These are phyloP conservation scores for Blastomyces percursus DNA, from an alignment of 2,329 filamentous ascomycete genomes.

Conservation along the genomic window DNA sequence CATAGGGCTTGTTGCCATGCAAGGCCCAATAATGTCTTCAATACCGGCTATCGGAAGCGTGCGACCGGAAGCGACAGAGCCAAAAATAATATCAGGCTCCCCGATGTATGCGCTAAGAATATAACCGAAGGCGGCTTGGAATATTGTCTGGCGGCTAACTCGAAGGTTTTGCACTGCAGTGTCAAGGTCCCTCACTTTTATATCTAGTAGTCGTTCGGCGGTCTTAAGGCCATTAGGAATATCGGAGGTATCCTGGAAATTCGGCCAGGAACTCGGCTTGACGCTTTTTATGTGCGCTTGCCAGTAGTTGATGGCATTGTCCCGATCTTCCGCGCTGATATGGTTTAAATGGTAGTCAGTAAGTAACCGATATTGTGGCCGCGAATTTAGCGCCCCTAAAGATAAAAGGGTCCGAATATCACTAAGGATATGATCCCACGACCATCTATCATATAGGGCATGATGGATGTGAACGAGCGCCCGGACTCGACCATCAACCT, in stretches of 20 bases:
- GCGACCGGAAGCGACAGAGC: conserved; percentile 71
- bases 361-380: conserved; percentile 54
- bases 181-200: conserved; percentile 28
- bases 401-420: conserved; percentile 51
- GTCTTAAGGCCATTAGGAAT: conserved; percentile 21
- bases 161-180: conserved; percentile 31
- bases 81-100: conserved; percentile 56
- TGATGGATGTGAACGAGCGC: conserved; percentile 59
- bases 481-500: conserved; percentile 15
- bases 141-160: conserved; percentile 58
- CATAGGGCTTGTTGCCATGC: conserved; percentile 63
- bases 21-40: conserved; percentile 68
- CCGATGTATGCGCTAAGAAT: conserved; percentile 57
- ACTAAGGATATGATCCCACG: conserved; percentile 59
- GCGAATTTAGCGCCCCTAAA: conserved; percentile 20
- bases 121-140: conserved; percentile 60
- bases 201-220: conserved; percentile 22
- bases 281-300: conserved; percentile 50
- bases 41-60: conserved; percentile 59
- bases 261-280: conserved; percentile 47
- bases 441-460: conserved; percentile 89
- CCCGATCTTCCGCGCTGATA: conserved; percentile 21
- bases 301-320: conserved; percentile 55
- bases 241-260: conserved; percentile 39
- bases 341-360: conserved; percentile 38